Evolutionary conservation across 352 stramenopile species (phyloP).

Genomic region (Globisporangium irregulare): DNA sequence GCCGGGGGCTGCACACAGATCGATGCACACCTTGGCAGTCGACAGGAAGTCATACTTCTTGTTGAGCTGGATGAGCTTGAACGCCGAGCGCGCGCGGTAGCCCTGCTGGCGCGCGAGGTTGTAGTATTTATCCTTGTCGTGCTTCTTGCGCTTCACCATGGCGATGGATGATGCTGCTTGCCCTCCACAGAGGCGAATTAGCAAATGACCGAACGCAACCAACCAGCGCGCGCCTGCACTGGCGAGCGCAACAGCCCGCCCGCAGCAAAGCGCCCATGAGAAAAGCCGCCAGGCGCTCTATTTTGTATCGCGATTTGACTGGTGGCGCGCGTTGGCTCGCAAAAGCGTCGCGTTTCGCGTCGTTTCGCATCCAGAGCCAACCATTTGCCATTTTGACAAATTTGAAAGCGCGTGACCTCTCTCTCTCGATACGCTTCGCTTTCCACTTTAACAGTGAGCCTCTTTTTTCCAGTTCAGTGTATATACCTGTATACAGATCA

Average conservation of each 20-base stretch:
- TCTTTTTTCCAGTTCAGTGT: too few relatives aligned
- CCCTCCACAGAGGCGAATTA: slow-evolving; percentile 14
- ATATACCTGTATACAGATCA: too few relatives aligned
- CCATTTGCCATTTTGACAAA: too few relatives aligned
- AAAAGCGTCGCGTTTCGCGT: neutral
- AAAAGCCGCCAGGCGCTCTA: neutral
- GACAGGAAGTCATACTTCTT: slow-evolving; percentile 98
- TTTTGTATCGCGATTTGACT: neutral
- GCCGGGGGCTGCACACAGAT: slow-evolving; percentile 98
- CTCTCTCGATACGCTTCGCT: too few relatives aligned
- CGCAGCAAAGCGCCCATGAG: too few relatives aligned
- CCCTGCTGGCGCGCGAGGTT: slow-evolving; percentile 98
- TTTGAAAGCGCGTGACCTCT: too few relatives aligned
- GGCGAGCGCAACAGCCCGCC: neutral
- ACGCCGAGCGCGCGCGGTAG: slow-evolving; percentile 97
- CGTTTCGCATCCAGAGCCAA: too few relatives aligned
- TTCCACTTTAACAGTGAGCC: too few relatives aligned
- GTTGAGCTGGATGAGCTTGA: slow-evolving; percentile 99
- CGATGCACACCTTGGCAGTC: slow-evolving; percentile 96
- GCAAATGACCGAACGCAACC: slow-evolving; percentile 10
- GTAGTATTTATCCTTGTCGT: slow-evolving; percentile 99
- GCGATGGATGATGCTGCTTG: slow-evolving; percentile 4
- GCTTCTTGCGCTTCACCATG: slow-evolving; percentile 97
- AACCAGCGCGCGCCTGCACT: neutral
- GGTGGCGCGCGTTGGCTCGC: neutral